These are phyloP conservation scores for Brassica balearica DNA, from an alignment of 441 rosid species.

Conservation along the genomic window DNA sequence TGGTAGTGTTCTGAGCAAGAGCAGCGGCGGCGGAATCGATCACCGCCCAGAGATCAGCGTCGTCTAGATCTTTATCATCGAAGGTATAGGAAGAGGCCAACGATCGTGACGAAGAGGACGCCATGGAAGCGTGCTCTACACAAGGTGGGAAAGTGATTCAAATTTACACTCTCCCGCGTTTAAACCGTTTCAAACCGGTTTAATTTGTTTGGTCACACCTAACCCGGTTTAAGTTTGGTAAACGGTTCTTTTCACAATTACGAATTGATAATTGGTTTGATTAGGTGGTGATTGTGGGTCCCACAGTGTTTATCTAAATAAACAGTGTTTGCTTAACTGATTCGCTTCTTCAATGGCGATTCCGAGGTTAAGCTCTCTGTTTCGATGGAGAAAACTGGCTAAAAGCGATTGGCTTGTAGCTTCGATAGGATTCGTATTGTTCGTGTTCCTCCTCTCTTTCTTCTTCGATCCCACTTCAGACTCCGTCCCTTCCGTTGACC, in stretches of 20 bases:
- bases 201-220: neutral
- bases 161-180: neutral
- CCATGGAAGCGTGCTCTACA: slow-evolving; percentile 36
- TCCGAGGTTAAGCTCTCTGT: slow-evolving; percentile 46
- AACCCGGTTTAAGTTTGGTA: slow-evolving; percentile 18
- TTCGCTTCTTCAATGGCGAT: slow-evolving; percentile 51
- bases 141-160: slow-evolving; percentile 35
- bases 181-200: slow-evolving; percentile 11
- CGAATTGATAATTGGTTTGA: neutral
- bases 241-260: slow-evolving; percentile 3
- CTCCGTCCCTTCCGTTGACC: slow-evolving; percentile 32
- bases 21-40: slow-evolving; percentile 90
- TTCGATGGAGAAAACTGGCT: slow-evolving; percentile 55
- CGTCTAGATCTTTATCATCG: slow-evolving; percentile 91
- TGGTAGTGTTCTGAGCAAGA: slow-evolving; percentile 26
- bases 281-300: slow-evolving; percentile 6
- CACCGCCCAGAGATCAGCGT: slow-evolving; percentile 90
- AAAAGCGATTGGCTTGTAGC: slow-evolving; percentile 63
- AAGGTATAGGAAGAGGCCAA: slow-evolving; percentile 47
- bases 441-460: slow-evolving; percentile 52
- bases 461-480: slow-evolving; percentile 46
- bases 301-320: neutral
- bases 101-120: slow-evolving; percentile 52
- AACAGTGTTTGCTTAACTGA: neutral
- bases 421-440: slow-evolving; percentile 50